Evolutionary conservation across 345 rosid species (phyloP).

Genomic region (Kernera saxatilis): DNA sequence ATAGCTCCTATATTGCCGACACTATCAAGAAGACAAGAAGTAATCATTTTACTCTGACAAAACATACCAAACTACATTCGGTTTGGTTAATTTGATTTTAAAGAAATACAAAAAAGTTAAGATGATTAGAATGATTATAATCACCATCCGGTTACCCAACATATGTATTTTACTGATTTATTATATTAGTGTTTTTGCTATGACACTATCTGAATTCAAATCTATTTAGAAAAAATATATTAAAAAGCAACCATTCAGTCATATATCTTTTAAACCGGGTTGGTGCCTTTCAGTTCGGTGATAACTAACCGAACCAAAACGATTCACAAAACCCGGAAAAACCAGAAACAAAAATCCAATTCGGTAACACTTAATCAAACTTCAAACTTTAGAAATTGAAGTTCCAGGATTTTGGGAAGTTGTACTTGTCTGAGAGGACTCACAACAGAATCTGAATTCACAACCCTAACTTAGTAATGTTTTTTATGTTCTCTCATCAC

Average conservation of each 20-base stretch:
- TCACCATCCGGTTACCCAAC: too few relatives aligned
- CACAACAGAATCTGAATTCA: constrained; percentile 9
- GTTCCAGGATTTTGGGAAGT: not conserved
- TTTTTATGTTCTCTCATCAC: not conserved
- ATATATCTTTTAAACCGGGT: not conserved
- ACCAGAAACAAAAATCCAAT: not conserved
- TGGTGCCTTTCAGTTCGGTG: not conserved
- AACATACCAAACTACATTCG: not conserved
- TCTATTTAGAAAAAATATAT: not conserved
- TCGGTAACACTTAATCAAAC: not conserved
- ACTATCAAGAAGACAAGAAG: not conserved
- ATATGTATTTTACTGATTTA: not conserved
- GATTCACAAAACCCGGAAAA: not conserved
- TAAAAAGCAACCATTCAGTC: too few relatives aligned
- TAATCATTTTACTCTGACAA: not conserved
- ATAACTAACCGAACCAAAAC: not conserved
- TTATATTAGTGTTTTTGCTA: not conserved
- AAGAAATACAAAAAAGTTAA: not conserved
- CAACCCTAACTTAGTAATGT: not conserved
- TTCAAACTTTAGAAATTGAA: not conserved
- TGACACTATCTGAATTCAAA: not conserved
- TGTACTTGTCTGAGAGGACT: not conserved
- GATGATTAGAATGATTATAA: too few relatives aligned
- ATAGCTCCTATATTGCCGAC: constrained; percentile 7
- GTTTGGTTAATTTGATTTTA: not conserved